These are phyloP conservation scores for Coprinellus aureogranulatus DNA, from an alignment of 768 basidiomycete genomes.

Conservation along the genomic window DNA sequence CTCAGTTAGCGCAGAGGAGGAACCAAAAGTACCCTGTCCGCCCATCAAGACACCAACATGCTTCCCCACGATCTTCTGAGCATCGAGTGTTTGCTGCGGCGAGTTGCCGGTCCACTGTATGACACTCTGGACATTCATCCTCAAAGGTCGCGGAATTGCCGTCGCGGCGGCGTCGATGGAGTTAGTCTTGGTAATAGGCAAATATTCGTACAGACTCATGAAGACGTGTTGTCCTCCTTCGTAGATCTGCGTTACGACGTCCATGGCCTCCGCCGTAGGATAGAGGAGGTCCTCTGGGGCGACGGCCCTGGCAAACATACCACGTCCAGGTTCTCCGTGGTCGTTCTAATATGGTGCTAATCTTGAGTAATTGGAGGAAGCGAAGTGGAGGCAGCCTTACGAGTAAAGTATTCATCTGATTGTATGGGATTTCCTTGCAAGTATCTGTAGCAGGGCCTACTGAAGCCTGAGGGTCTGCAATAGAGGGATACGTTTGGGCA, in stretches of 20 bases:
- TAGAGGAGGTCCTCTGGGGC: slow-evolving; percentile 26
- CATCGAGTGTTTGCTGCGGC: too few relatives aligned
- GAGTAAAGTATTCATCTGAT: too few relatives aligned
- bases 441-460: slow-evolving; percentile 40
- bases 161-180: slow-evolving; percentile 32
- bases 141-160: slow-evolving; percentile 39
- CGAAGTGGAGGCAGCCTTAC: too few relatives aligned
- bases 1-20: too few relatives aligned
- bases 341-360: too few relatives aligned
- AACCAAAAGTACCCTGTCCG: too few relatives aligned
- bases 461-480: background rate
- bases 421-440: too few relatives aligned
- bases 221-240: slow-evolving; percentile 17
- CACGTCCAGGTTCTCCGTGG: slow-evolving; percentile 36
- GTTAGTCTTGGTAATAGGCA: slow-evolving; percentile 37
- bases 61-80: too few relatives aligned
- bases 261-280: slow-evolving; percentile 26
- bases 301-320: slow-evolving; percentile 43
- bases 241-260: slow-evolving; percentile 25
- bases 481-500: background rate
- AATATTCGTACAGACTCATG: slow-evolving; percentile 47
- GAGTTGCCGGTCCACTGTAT: slow-evolving; percentile 36
- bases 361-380: too few relatives aligned
- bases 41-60: too few relatives aligned
- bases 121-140: slow-evolving; percentile 31